Percentiles rank a stretch among this genome's conserved stretches.
phyloP scores from a whole-genome alignment of 371 early-diverging fungal genomes.

The Capillidium heterosporum region DNA sequence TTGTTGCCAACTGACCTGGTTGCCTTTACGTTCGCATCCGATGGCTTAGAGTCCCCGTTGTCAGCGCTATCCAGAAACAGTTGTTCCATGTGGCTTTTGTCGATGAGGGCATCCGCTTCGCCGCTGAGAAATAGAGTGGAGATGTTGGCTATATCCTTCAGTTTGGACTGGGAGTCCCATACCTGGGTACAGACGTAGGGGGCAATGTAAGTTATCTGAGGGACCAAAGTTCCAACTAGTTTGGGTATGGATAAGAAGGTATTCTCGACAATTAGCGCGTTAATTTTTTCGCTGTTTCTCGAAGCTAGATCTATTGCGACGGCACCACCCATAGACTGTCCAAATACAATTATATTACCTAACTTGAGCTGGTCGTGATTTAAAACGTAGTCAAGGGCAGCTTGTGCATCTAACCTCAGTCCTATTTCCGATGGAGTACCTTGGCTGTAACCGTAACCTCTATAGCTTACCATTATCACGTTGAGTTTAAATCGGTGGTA shows the following conservation, averaged over 20 bases:
- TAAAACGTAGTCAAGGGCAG: slow-evolving; percentile 63
- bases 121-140: slow-evolving; percentile 79
- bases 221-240: slow-evolving; percentile 70
- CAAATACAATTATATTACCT: slow-evolving; percentile 68
- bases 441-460: slow-evolving; percentile 87
- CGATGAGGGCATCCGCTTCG: slow-evolving; percentile 71
- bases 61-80: slow-evolving; percentile 27
- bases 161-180: slow-evolving; percentile 65
- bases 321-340: slow-evolving; percentile 95
- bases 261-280: slow-evolving; percentile 83
- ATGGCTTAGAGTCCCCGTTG: not conserved
- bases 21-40: too few species aligned
- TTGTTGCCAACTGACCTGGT: not conserved
- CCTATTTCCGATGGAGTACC: slow-evolving; percentile 76
- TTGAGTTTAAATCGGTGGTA: slow-evolving; percentile 44
- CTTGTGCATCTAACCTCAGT: slow-evolving; percentile 69
- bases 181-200: slow-evolving; percentile 59
- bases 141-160: slow-evolving; percentile 39
- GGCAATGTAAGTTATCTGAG: slow-evolving; percentile 22
- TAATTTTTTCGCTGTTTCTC: slow-evolving; percentile 34
- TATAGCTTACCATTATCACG: slow-evolving; percentile 87
- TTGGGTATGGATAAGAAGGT: slow-evolving; percentile 82
- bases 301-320: slow-evolving; percentile 78
- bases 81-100: slow-evolving; percentile 64
- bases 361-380: slow-evolving; percentile 45